Base-by-base conservation (phyloP, 352 stramenopile genomes). In the Phytophthora ohioensis region DNA sequence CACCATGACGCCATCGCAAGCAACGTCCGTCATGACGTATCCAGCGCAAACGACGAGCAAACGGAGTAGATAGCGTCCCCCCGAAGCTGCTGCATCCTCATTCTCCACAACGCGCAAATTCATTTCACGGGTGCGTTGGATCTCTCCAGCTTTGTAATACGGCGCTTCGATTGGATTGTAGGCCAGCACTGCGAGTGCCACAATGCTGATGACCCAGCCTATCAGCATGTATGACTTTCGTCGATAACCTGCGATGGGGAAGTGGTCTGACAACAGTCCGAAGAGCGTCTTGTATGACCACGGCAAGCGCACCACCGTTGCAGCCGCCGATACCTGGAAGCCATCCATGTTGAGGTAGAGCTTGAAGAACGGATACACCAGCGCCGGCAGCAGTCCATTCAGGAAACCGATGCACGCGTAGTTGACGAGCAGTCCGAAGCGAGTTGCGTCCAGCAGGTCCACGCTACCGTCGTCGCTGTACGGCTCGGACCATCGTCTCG, bases 261-360 rank as follows among this genome's bases (percentile, higher is more conserved):
- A 62, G 57, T 89, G 81, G 62, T 93, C 84, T 17, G 82, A 90
- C 47, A 93, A 66, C 42, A 90, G 63, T 17, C 84, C 86, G 66
- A 91, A 92, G 31, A 93, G 74, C n/a, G 83, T 91, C 69, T 93
- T 92, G 70, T 91, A 91, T 7, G 85, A 90, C 79, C 85, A 93
- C 10, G 82, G 82, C 27, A 93, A 67, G 49, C 78, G 71, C 61
- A 92, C 87, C 31, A 93, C 82, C 30, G 83, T 73, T 0, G 62
- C 65, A 0, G 85, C 85, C 2, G 83, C 82, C 17, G 69, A 80
- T 15, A 84, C 82, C 51, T 91, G 82, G 58, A 89, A 91, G 53
- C 81, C 81, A 57, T 88, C 76, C 82, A 91, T 91, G 59, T 93
- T 91, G 54, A 93, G 74, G 51, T 93, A 93, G 41, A 90, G 68